Conservation (phyloP, 1,284 basidiomycete genomes). For the Violaceomyces palustris region DNA sequence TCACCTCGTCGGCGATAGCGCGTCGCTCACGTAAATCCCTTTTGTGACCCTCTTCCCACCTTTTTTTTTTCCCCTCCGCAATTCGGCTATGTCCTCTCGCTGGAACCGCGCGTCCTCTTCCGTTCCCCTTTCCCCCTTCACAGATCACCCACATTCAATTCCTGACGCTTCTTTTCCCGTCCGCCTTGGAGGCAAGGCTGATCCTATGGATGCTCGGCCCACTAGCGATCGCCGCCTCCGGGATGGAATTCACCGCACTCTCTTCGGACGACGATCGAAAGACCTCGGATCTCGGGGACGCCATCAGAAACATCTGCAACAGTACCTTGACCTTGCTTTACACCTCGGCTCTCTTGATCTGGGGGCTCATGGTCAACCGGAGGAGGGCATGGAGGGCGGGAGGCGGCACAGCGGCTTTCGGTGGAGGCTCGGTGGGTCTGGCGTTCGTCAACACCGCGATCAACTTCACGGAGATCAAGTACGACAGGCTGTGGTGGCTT, state of each 20-base stretch:
- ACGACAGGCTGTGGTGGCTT: constrained; percentile 51
- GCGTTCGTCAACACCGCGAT: constrained; percentile 47
- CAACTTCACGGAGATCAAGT: constrained; percentile 49
- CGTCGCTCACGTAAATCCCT: no score
- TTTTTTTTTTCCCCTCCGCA: no score
- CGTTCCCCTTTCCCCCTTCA: background rate
- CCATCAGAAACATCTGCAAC: constrained; percentile 89
- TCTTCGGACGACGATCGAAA: constrained; percentile 52
- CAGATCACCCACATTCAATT: constrained; percentile 98
- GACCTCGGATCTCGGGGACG: constrained; percentile 65
- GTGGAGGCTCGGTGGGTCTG: constrained; percentile 56
- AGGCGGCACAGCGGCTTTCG: constrained; percentile 91
- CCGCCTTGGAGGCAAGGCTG: constrained; percentile 78
- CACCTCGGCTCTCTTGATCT: constrained; percentile 79
- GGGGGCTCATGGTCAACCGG: constrained; percentile 87
- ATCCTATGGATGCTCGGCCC: constrained; percentile 85
- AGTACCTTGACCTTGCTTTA: constrained; percentile 90
- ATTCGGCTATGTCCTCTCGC: no score
- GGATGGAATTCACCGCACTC: constrained; percentile 78
- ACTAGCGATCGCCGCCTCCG: constrained; percentile 75
- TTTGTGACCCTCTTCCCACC: background rate
- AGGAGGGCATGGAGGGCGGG: constrained; percentile 82
- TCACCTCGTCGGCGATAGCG: no score
- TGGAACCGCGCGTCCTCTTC: no score
- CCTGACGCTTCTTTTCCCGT: constrained; percentile 89